Percentiles rank a stretch among this genome's conserved stretches.
These are phyloP conservation scores for Taiwanofungus camphoratus DNA, from an alignment of 1,284 basidiomycete species.

Conservation along the genomic window DNA sequence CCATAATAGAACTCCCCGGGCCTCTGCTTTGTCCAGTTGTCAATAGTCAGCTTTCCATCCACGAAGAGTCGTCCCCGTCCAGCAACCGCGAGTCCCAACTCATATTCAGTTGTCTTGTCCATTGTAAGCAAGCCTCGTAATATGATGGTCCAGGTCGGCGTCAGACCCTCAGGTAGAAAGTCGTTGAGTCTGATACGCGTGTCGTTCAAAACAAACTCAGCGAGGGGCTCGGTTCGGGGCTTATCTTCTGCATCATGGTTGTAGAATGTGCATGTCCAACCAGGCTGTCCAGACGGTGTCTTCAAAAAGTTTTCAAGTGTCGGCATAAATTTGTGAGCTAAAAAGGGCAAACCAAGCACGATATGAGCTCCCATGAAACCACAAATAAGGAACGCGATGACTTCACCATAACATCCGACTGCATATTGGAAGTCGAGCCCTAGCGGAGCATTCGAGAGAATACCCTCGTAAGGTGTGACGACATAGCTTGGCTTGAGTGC, in stretches of 20 bases:
- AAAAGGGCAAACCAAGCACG: background rate
- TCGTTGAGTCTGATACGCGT: constrained; percentile 64
- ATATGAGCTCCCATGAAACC: background rate
- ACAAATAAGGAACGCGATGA: background rate
- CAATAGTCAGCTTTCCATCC: constrained; percentile 54
- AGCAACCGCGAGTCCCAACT: constrained; percentile 69
- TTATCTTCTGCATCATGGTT: constrained; percentile 43
- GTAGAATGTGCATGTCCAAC: constrained; percentile 62
- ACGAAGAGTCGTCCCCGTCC: constrained; percentile 65
- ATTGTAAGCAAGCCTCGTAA: constrained; percentile 52
- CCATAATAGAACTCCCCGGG: constrained; percentile 68
- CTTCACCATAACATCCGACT: constrained; percentile 56
- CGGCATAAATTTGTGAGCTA: constrained; percentile 55
- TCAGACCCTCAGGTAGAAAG: constrained; percentile 55
- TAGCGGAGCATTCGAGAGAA: constrained; percentile 40
- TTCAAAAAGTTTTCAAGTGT: constrained; percentile 51
- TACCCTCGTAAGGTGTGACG: constrained; percentile 52
- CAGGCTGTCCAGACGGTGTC: constrained; percentile 44
- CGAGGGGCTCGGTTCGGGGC: constrained; percentile 35
- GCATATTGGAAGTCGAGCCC: constrained; percentile 43
- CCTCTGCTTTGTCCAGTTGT: constrained; percentile 66
- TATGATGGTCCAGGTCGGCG: constrained; percentile 57
- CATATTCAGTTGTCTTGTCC: constrained; percentile 48
- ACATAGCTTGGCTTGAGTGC: constrained; percentile 41
- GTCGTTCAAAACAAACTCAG: constrained; percentile 47